These are phyloP conservation scores for Xylaria sp. DNA, from an alignment of 495 filamentous ascomycete species.

Conservation along the genomic window DNA sequence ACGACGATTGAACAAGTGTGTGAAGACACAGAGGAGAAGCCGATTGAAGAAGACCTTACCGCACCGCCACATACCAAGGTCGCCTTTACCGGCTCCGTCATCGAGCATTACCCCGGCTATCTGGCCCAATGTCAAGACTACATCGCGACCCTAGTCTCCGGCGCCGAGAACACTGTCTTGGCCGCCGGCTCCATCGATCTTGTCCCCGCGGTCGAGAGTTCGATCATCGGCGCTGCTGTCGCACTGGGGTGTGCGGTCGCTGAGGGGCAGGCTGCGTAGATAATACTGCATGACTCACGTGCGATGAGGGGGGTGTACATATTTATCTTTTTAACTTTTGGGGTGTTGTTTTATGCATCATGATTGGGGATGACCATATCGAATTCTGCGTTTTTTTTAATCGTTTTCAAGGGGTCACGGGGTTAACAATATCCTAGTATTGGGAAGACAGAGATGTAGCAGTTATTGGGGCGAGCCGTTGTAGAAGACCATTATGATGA, in stretches of 20 bases:
- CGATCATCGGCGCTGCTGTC: conserved; percentile 68
- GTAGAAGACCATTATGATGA: neutral
- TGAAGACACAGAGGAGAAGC: conserved; percentile 33
- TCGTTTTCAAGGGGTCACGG: neutral
- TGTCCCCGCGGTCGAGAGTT: conserved; percentile 65
- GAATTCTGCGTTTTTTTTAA: neutral
- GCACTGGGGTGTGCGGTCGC: conserved; percentile 56
- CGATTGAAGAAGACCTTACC: conserved; percentile 34
- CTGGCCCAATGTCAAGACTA: conserved; percentile 54
- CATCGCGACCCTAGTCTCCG: conserved; percentile 55
- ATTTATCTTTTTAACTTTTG: neutral
- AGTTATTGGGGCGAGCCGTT: neutral
- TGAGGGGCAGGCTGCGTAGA: conserved; percentile 24
- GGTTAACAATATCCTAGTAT: neutral
- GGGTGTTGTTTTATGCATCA: conserved; percentile 10
- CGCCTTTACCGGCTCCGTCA: conserved; percentile 69
- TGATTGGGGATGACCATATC: neutral
- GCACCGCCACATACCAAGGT: conserved; percentile 51
- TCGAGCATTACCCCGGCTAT: conserved; percentile 70
- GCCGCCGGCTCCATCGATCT: conserved; percentile 53
- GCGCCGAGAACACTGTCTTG: conserved; percentile 35
- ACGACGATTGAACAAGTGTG: conserved; percentile 26
- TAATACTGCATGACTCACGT: neutral
- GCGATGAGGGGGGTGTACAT: neutral
- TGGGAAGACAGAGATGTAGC: neutral